Percentiles rank a stretch among this genome's conserved stretches.
These are phyloP conservation scores for Neostapfia colusana DNA, from an alignment of 176 grass and related monocot species.

Conservation along the genomic window DNA sequence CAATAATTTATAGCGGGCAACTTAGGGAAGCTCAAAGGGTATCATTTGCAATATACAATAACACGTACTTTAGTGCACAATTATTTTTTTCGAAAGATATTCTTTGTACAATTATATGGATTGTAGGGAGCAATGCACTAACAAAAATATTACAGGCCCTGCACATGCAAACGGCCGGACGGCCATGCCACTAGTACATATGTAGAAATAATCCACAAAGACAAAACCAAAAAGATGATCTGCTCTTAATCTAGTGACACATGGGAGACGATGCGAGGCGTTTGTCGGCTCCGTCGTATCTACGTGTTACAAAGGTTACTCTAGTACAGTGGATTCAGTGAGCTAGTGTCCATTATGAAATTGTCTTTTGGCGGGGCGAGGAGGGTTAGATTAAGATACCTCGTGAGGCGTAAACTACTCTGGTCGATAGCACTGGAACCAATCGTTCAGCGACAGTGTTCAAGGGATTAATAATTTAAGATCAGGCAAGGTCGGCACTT, in stretches of 20 bases:
- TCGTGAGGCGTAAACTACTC: background rate
- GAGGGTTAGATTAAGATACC: background rate
- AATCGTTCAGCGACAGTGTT: background rate
- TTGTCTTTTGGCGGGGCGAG: background rate
- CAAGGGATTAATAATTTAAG: background rate
- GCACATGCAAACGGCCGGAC: slow-evolving; percentile 27
- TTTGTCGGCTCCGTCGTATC: slow-evolving; percentile 28
- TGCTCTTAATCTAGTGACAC: slow-evolving; percentile 13
- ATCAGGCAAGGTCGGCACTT: background rate
- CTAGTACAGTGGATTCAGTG: slow-evolving; percentile 17
- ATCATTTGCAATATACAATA: background rate
- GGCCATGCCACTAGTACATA: slow-evolving; percentile 11
- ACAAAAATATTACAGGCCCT: background rate
- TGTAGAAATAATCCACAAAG: background rate
- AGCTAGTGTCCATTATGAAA: background rate
- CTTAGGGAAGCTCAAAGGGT: background rate
- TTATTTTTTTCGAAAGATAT: background rate
- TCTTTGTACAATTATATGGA: background rate
- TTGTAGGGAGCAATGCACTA: background rate
- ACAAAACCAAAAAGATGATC: background rate
- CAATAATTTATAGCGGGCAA: background rate
- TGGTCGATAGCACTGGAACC: background rate
- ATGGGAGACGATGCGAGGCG: slow-evolving; percentile 15
- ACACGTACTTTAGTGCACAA: background rate
- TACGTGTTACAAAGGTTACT: background rate